These are phyloP conservation scores for Fonsecaea pugnacius DNA, from an alignment of 2,329 filamentous ascomycete genomes.

Conservation along the genomic window DNA sequence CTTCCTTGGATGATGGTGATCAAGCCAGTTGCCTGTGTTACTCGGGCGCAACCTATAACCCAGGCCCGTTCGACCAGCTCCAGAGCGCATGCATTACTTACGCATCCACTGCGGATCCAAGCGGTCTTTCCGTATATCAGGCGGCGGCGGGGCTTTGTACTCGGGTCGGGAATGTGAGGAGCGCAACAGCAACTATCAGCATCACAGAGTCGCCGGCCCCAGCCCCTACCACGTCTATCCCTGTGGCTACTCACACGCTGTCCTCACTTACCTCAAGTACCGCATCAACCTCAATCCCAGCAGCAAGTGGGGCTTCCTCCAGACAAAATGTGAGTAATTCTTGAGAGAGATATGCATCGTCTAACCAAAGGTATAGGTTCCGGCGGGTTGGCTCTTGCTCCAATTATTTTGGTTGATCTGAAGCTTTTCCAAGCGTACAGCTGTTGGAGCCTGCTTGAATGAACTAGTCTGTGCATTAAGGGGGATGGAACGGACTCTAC, in stretches of 20 bases:
- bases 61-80: slow-evolving; percentile 10
- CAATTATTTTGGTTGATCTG: background rate
- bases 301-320: background rate
- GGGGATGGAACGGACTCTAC: background rate
- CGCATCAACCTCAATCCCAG: background rate
- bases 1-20: slow-evolving; percentile 3
- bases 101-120: slow-evolving; percentile 12
- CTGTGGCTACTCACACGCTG: background rate
- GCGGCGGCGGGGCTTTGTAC: slow-evolving; percentile 8
- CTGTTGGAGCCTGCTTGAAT: background rate
- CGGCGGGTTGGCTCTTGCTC: background rate
- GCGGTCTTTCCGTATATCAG: slow-evolving; percentile 1
- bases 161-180: slow-evolving; percentile 8
- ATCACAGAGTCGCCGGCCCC: slow-evolving; percentile 1
- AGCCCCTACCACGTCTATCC: background rate
- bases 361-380: background rate
- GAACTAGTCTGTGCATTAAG: background rate
- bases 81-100: slow-evolving; percentile 14
- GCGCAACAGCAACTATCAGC: slow-evolving; percentile 4
- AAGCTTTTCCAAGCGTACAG: background rate
- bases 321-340: slow-evolving; percentile 4
- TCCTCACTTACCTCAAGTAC: background rate
- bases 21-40: slow-evolving; percentile 17
- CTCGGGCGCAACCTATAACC: slow-evolving; percentile 3
- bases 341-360: background rate